Evolutionary conservation across 148 eudicot species (phyloP).

Genomic region (Linanthus parryae): DNA sequence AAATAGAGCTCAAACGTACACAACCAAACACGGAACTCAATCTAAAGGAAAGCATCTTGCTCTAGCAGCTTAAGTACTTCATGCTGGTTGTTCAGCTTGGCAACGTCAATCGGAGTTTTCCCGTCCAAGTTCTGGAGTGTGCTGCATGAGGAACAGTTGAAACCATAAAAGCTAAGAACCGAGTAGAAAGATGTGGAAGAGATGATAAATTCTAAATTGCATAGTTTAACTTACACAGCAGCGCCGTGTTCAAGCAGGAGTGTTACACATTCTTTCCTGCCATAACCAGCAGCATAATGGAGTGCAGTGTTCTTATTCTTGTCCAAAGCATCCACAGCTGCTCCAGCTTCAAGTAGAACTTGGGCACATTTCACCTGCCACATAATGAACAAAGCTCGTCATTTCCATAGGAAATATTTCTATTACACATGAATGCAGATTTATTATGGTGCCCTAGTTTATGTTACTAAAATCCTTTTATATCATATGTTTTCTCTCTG

Average conservation of each 20-base stretch:
- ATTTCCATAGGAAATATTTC: too few relatives aligned
- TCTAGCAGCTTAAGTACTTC: slow-evolving; percentile 83
- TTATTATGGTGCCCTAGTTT: too few relatives aligned
- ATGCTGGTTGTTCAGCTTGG: slow-evolving; percentile 81
- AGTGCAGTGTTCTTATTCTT: slow-evolving; percentile 99
- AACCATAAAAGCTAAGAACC: background rate
- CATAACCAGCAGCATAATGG: slow-evolving; percentile 99
- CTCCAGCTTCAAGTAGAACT: slow-evolving; percentile 88
- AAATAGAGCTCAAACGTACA: background rate
- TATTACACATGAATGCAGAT: too few relatives aligned
- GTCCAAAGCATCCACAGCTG: slow-evolving; percentile 88
- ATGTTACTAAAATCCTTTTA: too few relatives aligned
- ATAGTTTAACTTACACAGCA: slow-evolving; percentile 70
- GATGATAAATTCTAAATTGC: background rate
- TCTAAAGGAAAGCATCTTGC: slow-evolving; percentile 88
- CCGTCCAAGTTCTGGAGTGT: slow-evolving; percentile 94
- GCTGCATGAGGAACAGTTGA: slow-evolving; percentile 33
- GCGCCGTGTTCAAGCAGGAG: slow-evolving; percentile 90
- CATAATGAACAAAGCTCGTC: too few relatives aligned
- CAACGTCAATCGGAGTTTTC: slow-evolving; percentile 93
- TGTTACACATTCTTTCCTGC: slow-evolving; percentile 94
- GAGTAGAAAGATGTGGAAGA: background rate
- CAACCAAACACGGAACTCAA: slow-evolving; percentile 1
- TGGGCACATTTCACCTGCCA: slow-evolving; percentile 81
- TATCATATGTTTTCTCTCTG: too few relatives aligned